Base-by-base conservation (phyloP, 2,329 filamentous ascomycete species). In the Colletotrichum lupini region DNA sequence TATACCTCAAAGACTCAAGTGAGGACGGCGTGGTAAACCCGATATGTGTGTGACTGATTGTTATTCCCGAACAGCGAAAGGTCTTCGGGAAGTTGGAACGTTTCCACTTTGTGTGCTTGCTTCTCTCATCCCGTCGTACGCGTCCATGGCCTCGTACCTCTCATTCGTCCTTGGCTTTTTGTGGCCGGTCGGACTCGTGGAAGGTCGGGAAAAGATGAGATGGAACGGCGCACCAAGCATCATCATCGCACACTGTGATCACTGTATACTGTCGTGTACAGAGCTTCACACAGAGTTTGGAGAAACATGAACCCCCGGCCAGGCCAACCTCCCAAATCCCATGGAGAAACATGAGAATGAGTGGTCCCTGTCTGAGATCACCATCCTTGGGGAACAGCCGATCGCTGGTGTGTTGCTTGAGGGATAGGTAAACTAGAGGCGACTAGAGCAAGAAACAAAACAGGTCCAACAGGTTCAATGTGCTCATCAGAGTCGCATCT, bases 101-200 rank as follows among this genome's bases (percentile, higher is more conserved):
- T 61, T 61, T 32, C 60, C 19, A 32, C 37, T 26, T n/a, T 46
- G 32, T 12, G 22, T 11, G 11, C 19, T 42, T 46, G 19, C 56
- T n/a, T 37, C 67, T 67, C 42, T 56, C 63, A 52, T 26, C 9
- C 42, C 32, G 52, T 60, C 30, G 35, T 73, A 73, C 71, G 71
- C 67, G 60, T 70, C 60, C 71, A 60, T 35, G 35, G 60, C 58
- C 42, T 42, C 30, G n/a, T 30, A 26, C 56, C 55, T 70, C 70
- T 57, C 55, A 70, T 70, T 65, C 67, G 70, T n/a, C 67, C 70
- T 73, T 57, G 49, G 35, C 56, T 42, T n/a, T 42, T n/a, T 30
- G 60, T 70, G 46, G 46, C 28, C 35, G 67, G 60, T 66, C 67
- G 49, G 71, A 57, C 67, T 57, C 37, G 35, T 46, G 64, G 60